Evolutionary conservation across 305 asterid genomes (phyloP).

Genomic region (Withania somnifera): DNA sequence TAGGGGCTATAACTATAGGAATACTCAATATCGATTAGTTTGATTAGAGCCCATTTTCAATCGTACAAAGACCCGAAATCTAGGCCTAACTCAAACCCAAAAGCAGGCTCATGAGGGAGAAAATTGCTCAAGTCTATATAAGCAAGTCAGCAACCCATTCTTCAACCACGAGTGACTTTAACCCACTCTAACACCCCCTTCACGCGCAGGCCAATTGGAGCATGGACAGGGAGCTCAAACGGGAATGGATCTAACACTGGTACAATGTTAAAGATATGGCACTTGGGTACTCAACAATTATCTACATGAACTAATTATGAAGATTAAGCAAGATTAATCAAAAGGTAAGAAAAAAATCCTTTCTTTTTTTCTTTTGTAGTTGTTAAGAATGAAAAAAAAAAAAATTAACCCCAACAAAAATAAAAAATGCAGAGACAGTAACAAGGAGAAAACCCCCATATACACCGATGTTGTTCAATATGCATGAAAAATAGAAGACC

Average conservation of each 20-base stretch:
- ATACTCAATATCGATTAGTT: not conserved
- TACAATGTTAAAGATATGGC: no score
- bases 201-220: no score
- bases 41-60: not conserved
- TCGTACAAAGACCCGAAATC: no score
- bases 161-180: no score
- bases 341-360: not conserved
- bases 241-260: no score
- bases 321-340: not conserved
- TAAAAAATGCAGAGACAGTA: slow-evolving; percentile 9
- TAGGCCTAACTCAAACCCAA: no score
- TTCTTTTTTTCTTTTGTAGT: not conserved
- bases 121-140: no score
- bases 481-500: not conserved
- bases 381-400: not conserved
- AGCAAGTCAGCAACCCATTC: no score
- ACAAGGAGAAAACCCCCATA: slow-evolving; percentile 36
- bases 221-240: no score
- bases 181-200: no score
- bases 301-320: not conserved
- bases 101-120: no score
- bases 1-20: not conserved
- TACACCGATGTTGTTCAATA: not conserved
- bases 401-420: not conserved
- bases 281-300: not conserved